These are phyloP conservation scores for Pseudogymnoascus sp. DNA, from an alignment of 2,329 filamentous ascomycete species.

Conservation along the genomic window DNA sequence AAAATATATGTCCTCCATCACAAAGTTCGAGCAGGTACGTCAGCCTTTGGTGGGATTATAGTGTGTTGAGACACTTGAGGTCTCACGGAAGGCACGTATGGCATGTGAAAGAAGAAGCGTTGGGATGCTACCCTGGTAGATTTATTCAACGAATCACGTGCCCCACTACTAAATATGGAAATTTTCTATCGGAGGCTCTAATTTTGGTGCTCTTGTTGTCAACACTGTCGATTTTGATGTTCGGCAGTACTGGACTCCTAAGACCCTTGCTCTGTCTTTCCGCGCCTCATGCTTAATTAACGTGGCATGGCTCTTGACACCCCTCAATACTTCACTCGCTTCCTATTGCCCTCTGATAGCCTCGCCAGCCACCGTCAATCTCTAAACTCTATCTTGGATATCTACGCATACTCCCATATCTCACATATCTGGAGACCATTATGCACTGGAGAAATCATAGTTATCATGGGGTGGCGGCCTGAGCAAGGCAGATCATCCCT, in stretches of 20 bases:
- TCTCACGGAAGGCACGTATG: background rate
- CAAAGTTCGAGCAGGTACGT: background rate
- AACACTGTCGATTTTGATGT: background rate
- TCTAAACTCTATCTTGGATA: background rate
- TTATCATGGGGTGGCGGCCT: background rate
- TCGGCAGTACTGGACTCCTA: background rate
- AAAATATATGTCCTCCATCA: background rate
- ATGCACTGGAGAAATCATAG: background rate
- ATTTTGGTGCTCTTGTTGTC: background rate
- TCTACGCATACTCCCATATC: background rate
- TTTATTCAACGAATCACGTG: constrained; percentile 3
- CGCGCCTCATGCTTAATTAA: constrained; percentile 6
- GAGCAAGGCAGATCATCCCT: background rate
- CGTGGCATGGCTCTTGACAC: constrained; percentile 6
- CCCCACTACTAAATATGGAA: background rate
- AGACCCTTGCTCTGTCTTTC: background rate
- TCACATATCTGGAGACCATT: background rate
- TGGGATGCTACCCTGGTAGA: constrained; percentile 7
- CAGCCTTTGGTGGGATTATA: constrained; percentile 5
- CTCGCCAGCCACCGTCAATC: background rate
- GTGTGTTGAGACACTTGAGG: constrained; percentile 3
- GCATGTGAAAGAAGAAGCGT: constrained; percentile 9
- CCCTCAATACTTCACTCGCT: background rate
- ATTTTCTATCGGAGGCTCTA: background rate
- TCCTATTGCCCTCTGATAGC: background rate